Percentiles rank a stretch among this genome's conserved stretches.
These are phyloP conservation scores for Oryza nivara DNA, from an alignment of 176 grass and related monocot genomes.

Conservation along the genomic window DNA sequence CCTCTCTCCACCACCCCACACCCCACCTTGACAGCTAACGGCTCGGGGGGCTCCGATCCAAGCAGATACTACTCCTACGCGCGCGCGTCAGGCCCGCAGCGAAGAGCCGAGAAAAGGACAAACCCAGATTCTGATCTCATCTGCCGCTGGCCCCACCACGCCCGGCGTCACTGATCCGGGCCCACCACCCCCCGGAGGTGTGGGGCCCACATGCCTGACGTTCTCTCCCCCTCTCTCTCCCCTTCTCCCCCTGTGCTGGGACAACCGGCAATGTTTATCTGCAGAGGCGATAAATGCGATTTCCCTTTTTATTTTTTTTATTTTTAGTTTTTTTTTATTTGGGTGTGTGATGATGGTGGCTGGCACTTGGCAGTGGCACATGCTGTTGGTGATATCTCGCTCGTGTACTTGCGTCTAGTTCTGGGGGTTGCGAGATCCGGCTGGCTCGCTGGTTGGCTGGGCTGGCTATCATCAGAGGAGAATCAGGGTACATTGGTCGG, in stretches of 20 bases:
- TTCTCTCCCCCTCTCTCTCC: not conserved
- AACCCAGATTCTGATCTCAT: slow-evolving; percentile 48
- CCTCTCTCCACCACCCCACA: not conserved
- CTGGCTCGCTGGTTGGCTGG: not conserved
- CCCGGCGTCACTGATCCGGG: not conserved
- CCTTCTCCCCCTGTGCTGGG: too few relatives aligned
- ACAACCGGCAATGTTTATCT: not conserved
- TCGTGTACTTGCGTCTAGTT: not conserved
- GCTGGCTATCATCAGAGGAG: not conserved
- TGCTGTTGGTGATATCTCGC: not conserved
- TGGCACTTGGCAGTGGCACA: not conserved
- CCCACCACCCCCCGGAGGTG: not conserved
- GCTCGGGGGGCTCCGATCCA: slow-evolving; percentile 37
- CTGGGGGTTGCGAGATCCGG: not conserved
- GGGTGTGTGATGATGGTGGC: not conserved
- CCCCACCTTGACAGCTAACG: slow-evolving; percentile 52
- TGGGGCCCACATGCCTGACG: not conserved
- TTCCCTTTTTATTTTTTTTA: not conserved
- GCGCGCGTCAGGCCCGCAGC: not conserved
- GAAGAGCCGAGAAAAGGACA: slow-evolving; percentile 40
- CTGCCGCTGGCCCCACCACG: not conserved
- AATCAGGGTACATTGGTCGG: not conserved
- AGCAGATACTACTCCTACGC: slow-evolving; percentile 41
- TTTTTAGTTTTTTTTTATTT: not conserved
- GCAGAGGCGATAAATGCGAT: not conserved